Base-by-base conservation (phyloP, 2,329 filamentous ascomycete genomes). In the Diplocarpon rosae region DNA sequence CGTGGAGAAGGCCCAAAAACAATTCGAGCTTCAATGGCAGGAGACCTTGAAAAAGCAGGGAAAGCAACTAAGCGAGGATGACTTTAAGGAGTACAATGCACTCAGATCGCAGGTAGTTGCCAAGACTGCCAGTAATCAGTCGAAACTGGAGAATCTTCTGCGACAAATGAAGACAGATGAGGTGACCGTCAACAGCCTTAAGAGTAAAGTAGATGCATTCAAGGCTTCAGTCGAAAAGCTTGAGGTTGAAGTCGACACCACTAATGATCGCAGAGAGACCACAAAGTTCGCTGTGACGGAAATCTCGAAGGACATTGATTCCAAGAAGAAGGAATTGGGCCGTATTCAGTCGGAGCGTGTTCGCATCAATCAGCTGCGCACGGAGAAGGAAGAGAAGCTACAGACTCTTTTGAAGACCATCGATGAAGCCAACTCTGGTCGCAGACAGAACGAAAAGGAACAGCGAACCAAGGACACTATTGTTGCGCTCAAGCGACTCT, bases 161-260 rank as follows among this genome's bases (percentile, higher is more conserved):
- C 86, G 89, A 16, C 87, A 95, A 60, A 73, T 87, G 49, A 95
- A 90, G 65, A 92, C 87, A 0, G 89, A 96, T 58, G 83, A 90
- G 50, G 88, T 93, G 48, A 92, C 88, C 0, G 84, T 90, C 48
- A 90, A 85, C 58, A 95, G 84, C 52, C 70, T 96, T 51, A 89
- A 85, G 63, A 85, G 85, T 59, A 95, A 88, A 61, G 81, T 95
- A 28, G 87, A 95, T 52, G 80, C 74, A 43, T 78, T 82, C 13
- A 74, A 92, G 51, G 81, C 80, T 56, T 77, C 83, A 30, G 72
- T 85, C 11, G 77, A 85, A 50, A 87, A 83, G 52, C 69, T 92
- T 4, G 78, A 86, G 49, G 71, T 73, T 3, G 88, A 95, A 50
- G 68, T 88, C 13, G 66, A 71, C 32, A 75, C 73, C 13, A 76